Evolutionary conservation across 257 asterid genomes (phyloP), one percentile per base, ranked within the genome.

Genomic region (Forsythia viridissima): DNA sequence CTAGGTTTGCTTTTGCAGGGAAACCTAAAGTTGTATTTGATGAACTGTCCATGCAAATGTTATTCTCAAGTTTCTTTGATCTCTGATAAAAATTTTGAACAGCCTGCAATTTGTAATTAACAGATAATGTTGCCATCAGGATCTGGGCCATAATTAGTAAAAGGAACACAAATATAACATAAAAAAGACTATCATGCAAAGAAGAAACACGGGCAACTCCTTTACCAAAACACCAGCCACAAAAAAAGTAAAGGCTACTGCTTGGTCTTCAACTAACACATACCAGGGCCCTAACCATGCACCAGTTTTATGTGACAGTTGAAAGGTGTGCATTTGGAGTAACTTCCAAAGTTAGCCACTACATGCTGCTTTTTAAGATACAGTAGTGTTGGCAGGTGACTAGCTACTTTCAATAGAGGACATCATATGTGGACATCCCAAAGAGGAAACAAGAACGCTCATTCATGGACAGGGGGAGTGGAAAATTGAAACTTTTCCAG

Each of bases 31-130:
- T 61, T 71, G 41, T 76, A 30, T 9, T 65, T 2, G 73, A 84
- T 43, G 76, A 69, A 70, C 16, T 70, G 43, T 83, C 78, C 68
- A 42, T 20, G 61, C 44, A 77, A 71, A 21, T 79, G 70, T 72
- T 74, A 11, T 70, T 39, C 71, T 77, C 80, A 1, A 78, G 57
- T 83, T 88, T 80, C 76, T 78, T 89, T 80, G 87, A 68, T 42
- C 89, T 85, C 37, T 40, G 57, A 81, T 91, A 90, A 79, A 86
- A 92, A 34, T 80, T 89, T 89, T 84, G 85, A 84, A 94, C 92
- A 51, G 97, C 98, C 98, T 94, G 91, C 85, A 79, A 70, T 75
- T 81, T 38, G 67, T 66, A 24, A 77, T 37, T 21, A 52, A 9
- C 8, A 24, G 39, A 10, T 13, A 61, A 63, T 6, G 4, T 59